Base-by-base conservation (phyloP, 1,139 yeast genomes). In the Protomyces inouyei region DNA sequence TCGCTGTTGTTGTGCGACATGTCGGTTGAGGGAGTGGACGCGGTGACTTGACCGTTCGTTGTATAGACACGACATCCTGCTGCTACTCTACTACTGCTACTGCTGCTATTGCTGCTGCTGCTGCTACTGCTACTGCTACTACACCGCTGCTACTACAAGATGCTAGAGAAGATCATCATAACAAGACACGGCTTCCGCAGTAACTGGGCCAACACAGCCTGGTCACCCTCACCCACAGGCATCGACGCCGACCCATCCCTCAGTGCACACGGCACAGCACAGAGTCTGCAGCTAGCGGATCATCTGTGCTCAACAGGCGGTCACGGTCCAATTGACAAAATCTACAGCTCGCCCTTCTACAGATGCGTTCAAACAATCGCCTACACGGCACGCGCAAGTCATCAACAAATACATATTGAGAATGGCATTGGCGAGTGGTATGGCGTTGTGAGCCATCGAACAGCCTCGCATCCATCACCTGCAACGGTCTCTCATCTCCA, bases 331-430 rank as follows among this genome's bases (percentile, higher is more conserved):
- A 88, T 92, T 0, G 84, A 85, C 67, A 77, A 85, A 60, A 80
- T 89, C 28, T 78, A 87, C 70, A 78, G 86, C 1, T 89, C 97
- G 1, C 98, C 98, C 0, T 92, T 90, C 74, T 91, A 89, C 74
- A 78, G 98, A 67, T 93, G 98, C 74, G 79, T 92, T 16, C 92
- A 93, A 73, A 91, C 98, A 0, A 82, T 87, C 2, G 81, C 83
- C 55, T 88, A 92, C 1, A 77, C 85, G n/a, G 84, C 92, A 1
- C 78, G 81, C 43, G 74, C 75, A 56, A 75, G 87, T 32, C 83
- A 79, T 12, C 72, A 85, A 43, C 83, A 84, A n/a, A 80, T 88
- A 14, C 79, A 77, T 46, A 74, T 86, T 10, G 96, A 89, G 71
- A 75, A 85, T 65, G 96, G 96, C 0, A 81, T 87, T 18, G 91